These are phyloP conservation scores for Orbilia oligospora DNA, from an alignment of 2,329 filamentous ascomycete species.

Conservation along the genomic window DNA sequence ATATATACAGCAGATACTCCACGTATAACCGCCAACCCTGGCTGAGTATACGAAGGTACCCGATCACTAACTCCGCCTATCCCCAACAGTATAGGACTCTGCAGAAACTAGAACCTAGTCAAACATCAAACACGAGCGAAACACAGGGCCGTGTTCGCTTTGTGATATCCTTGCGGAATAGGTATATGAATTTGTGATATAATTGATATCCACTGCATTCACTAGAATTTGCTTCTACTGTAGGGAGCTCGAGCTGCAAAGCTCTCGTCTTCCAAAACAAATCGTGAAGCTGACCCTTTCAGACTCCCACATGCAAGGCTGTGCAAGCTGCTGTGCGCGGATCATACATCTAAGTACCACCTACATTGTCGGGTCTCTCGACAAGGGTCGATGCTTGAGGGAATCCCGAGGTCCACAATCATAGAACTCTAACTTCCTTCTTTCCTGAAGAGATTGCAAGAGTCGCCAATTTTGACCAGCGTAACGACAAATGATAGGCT, in stretches of 20 bases:
- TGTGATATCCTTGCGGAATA: background rate
- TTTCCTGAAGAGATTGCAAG: constrained; percentile 2
- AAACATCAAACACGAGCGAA: constrained; percentile 18
- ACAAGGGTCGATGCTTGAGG: background rate
- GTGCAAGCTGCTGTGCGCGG: constrained; percentile 17
- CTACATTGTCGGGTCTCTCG: constrained; percentile 3
- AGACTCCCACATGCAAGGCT: constrained; percentile 12
- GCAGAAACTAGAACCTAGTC: background rate
- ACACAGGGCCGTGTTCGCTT: constrained; percentile 11
- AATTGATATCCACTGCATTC: background rate
- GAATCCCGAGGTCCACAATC: background rate
- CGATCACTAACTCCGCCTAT: constrained; percentile 1
- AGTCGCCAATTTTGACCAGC: background rate
- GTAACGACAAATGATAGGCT: background rate
- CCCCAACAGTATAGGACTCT: background rate
- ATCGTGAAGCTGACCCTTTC: constrained; percentile 7
- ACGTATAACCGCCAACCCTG: constrained; percentile 20
- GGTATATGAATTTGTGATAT: constrained; percentile 10
- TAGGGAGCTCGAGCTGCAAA: constrained; percentile 9
- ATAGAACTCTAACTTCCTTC: background rate
- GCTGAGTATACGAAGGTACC: constrained; percentile 10
- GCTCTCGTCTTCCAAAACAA: constrained; percentile 30
- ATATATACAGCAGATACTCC: background rate
- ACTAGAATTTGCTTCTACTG: background rate
- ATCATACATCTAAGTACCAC: constrained; percentile 8